A percentile compares a stretch with the other conserved stretches of the same genome.
Conservation (phyloP, 768 basidiomycete species). For the Myochromella boudieri region DNA sequence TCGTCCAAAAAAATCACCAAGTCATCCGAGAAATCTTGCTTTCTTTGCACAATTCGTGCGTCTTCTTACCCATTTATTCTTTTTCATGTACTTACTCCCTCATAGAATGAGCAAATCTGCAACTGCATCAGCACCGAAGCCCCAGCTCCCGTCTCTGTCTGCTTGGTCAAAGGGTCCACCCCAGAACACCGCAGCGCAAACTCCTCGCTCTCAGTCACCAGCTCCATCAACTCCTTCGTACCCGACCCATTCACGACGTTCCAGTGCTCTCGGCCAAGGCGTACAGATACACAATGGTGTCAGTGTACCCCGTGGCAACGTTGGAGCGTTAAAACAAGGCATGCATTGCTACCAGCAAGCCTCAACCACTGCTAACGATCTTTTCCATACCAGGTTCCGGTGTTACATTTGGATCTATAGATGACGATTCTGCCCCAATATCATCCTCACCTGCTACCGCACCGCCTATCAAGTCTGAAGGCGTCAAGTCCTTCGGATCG, state of each 20-base stretch:
- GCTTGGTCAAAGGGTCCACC: constrained; percentile 93
- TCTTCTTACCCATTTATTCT: constrained; percentile 16
- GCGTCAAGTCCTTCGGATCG: constrained; percentile 81
- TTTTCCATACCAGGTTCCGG: constrained; percentile 46
- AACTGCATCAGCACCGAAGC: constrained; percentile 68
- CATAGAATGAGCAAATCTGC: constrained; percentile 93
- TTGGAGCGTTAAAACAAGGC: constrained; percentile 71
- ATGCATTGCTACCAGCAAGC: constrained; percentile 19
- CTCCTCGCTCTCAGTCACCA: constrained; percentile 79
- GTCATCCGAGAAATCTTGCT: constrained; percentile 28
- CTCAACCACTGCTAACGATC: constrained; percentile 13
- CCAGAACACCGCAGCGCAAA: constrained; percentile 53
- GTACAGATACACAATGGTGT: constrained; percentile 80
- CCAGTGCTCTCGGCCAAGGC: constrained; percentile 70
- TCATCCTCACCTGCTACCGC: constrained; percentile 80
- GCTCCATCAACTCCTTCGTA: constrained; percentile 54
- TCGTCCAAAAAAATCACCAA: constrained; percentile 43
- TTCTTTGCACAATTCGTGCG: constrained; percentile 45
- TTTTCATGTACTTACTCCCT: constrained; percentile 9
- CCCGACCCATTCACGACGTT: constrained; percentile 72
- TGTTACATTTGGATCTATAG: constrained; percentile 90
- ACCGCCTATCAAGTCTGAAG: constrained; percentile 64
- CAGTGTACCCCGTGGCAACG: constrained; percentile 64
- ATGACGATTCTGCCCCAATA: constrained; percentile 73
- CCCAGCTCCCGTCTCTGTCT: constrained; percentile 76